phyloP scores from a whole-genome alignment of 768 basidiomycete species.

The Kwoniella heveanensis region DNA sequence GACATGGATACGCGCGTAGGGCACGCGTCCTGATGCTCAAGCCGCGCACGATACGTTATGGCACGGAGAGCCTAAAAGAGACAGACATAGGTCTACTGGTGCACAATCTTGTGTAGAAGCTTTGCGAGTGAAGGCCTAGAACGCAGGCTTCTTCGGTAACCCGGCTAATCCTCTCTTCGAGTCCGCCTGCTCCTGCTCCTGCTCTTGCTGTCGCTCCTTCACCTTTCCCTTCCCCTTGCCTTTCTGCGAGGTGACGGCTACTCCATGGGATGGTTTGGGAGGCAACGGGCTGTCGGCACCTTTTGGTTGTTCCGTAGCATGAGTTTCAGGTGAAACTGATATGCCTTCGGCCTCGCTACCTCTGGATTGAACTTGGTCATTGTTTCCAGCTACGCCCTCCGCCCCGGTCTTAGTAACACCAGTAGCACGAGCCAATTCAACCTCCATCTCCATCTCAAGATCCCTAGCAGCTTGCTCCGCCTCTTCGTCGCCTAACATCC shows the following conservation, averaged over 20 bases:
- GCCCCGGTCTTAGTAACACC: background rate
- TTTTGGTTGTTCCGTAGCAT: background rate
- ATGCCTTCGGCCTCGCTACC: background rate
- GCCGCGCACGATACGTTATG: too few species aligned
- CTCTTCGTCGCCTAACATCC: slow-evolving; percentile 25
- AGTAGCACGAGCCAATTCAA: background rate
- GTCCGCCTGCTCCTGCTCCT: slow-evolving; percentile 1
- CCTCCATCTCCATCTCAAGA: slow-evolving; percentile 36
- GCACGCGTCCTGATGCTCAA: too few species aligned
- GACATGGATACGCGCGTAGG: too few species aligned
- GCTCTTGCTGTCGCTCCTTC: background rate
- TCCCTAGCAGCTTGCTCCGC: slow-evolving; percentile 40
- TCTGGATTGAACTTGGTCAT: background rate
- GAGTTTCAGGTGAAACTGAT: background rate
- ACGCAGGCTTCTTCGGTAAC: slow-evolving; percentile 44
- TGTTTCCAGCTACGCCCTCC: background rate
- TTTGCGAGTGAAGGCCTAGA: slow-evolving; percentile 20
- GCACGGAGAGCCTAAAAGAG: too few species aligned
- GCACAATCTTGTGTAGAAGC: too few species aligned
- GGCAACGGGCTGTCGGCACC: background rate
- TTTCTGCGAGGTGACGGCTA: background rate
- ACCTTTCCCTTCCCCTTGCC: background rate
- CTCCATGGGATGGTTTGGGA: background rate
- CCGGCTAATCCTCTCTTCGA: slow-evolving; percentile 29
- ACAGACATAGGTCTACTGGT: too few species aligned